Conservation (phyloP, 768 basidiomycete species). For the Sarcomyxa edulis region DNA sequence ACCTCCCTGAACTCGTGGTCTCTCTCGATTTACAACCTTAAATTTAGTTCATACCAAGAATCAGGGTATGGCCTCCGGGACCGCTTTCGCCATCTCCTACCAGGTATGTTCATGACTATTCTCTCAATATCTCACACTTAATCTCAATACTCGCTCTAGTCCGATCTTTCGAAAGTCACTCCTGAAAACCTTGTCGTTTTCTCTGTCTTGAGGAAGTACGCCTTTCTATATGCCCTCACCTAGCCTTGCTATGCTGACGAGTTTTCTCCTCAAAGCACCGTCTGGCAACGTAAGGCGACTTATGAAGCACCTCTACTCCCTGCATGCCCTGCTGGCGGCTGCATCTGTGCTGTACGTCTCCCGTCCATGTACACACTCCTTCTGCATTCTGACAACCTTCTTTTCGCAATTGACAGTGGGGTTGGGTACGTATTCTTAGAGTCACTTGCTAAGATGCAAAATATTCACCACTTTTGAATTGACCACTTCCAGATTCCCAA, state of each 20-base stretch:
- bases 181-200: conserved; percentile 40
- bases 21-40: conserved; percentile 1
- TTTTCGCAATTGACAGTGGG: conserved; percentile 35
- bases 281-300: conserved; percentile 37
- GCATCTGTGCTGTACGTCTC: conserved; percentile 35
- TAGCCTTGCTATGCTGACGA: not conserved
- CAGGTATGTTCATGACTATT: conserved; percentile 11
- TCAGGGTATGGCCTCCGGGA: conserved; percentile 40
- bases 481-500: conserved; percentile 16
- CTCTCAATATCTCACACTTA: not conserved
- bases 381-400: not conserved
- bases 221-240: conserved; percentile 1
- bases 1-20: not conserved
- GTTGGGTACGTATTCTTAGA: conserved; percentile 33
- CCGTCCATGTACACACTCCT: not conserved
- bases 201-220: conserved; percentile 32
- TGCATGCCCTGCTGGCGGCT: conserved; percentile 35
- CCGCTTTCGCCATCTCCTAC: too few species aligned
- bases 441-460: too few species aligned
- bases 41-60: conserved; percentile 38
- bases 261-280: conserved; percentile 33
- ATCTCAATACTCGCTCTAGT: conserved; percentile 13
- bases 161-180: conserved; percentile 32
- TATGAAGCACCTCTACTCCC: conserved; percentile 37
- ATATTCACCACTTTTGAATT: too few species aligned